Evolutionary conservation across 2,329 filamentous ascomycete species (phyloP), one percentile per base, ranked within the genome.

Genomic region (Nothophaeocryptopus gaeumannii): DNA sequence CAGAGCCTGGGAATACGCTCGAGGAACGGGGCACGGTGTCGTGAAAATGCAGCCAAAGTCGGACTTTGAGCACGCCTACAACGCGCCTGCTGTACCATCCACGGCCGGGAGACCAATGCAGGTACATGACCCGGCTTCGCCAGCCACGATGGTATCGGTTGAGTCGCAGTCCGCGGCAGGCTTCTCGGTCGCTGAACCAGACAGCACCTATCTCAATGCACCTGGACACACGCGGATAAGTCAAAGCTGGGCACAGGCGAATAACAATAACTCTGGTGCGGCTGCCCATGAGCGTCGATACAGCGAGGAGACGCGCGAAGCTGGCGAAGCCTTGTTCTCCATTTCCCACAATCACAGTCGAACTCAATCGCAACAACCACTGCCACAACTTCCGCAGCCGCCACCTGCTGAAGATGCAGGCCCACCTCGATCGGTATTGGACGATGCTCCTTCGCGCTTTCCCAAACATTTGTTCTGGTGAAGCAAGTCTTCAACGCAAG

Each of bases 391-490:
- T 10, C 46, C 46, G 13, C 46, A 38, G 39, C 39, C 44, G 11
- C 44, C 20, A 32, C 11, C 36, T 39, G 29, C 16, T 31, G 30
- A 33, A 39, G 11, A 43, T 32, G 43, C 30, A 38, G 12, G 33
- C 36, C 11, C 47, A 11, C 42, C 20, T 39, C 11, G 38, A 33
- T 34, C 46, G 42, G 33, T 16, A 38, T 14, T 48, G 45, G 31
- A 52, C 29, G 32, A 42, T 11, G 33, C 49, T 9, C 49, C 50
- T 13, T 39, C 51, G 26, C 44, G 54, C 2, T 56, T 58, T 15
- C 56, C 56, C n/a, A 56, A 56, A 39, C 53, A 58, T 34, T 39
- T 58, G 12, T 58, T 58, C 46, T 58, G 56, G 56, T 58, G 42
- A 50, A 26, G 20, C 20, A 26, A 26, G 20, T 4, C 7, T 38